Conservation (phyloP, 257 asterid species). For the Solanum gracilifrons region DNA sequence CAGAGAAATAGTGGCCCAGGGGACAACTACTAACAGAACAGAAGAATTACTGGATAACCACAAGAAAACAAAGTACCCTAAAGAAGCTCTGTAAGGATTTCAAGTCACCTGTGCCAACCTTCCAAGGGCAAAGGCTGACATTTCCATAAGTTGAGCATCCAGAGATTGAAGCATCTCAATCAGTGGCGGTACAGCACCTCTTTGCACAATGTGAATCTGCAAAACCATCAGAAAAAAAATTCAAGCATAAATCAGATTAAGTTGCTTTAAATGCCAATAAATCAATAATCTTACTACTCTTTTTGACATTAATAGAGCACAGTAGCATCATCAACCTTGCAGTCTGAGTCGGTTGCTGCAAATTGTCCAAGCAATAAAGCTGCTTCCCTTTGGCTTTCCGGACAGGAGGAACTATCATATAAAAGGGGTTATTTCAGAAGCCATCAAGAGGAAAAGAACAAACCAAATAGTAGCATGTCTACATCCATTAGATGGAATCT, state of each 20-base stretch:
- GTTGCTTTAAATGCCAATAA: not conserved
- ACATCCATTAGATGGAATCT: not conserved
- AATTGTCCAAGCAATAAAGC: conserved; percentile 98
- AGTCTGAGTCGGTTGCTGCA: conserved; percentile 98
- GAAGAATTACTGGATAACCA: not conserved
- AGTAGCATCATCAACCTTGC: conserved; percentile 63
- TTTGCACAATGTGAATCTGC: conserved; percentile 95
- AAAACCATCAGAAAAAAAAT: not conserved
- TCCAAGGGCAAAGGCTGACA: conserved; percentile 98
- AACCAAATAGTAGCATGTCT: not conserved
- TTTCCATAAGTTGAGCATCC: conserved; percentile 90
- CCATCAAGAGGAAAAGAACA: not conserved
- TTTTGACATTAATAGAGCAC: not conserved
- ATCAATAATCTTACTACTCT: not conserved
- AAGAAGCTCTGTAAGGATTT: not conserved
- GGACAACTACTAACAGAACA: not conserved
- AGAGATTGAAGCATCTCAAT: conserved; percentile 91
- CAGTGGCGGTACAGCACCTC: conserved; percentile 95
- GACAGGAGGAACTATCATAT: conserved; percentile 70
- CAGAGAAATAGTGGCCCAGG: not conserved
- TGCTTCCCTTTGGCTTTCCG: conserved; percentile 99
- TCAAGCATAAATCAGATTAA: not conserved
- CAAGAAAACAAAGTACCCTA: not conserved
- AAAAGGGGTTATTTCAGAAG: not conserved
- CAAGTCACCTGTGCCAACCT: conserved; percentile 87